Percentiles rank a stretch among this genome's conserved stretches.
Evolutionary conservation across 306 rosid genomes (phyloP).

Genomic region (Malus asiatica): DNA sequence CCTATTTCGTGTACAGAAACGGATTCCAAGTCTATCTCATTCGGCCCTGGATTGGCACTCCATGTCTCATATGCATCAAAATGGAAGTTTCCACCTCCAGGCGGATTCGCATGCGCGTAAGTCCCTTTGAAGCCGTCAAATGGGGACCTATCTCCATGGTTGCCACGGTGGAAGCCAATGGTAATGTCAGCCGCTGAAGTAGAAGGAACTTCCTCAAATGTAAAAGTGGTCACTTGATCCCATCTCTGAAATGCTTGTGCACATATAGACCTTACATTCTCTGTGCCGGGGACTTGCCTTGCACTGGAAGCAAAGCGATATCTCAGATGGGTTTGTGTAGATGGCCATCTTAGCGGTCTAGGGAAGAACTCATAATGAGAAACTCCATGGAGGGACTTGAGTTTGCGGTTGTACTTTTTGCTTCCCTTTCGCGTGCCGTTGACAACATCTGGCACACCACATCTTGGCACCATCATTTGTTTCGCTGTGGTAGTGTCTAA

Average conservation of each 20-base stretch:
- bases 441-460: conserved; percentile 9
- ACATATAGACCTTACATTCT: neutral
- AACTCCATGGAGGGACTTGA: neutral
- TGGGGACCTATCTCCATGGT: conserved; percentile 4
- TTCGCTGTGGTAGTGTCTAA: conserved; percentile 8
- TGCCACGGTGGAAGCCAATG: conserved; percentile 16
- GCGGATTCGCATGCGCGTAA: conserved; percentile 13
- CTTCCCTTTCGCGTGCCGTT: neutral
- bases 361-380: neutral
- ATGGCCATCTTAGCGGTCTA: conserved; percentile 11
- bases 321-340: neutral
- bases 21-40: conserved; percentile 7
- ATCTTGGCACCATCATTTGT: conserved; percentile 19
- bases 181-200: conserved; percentile 6
- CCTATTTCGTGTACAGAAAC: conserved; percentile 9
- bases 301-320: neutral
- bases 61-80: conserved; percentile 16
- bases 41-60: neutral
- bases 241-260: conserved; percentile 10
- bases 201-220: neutral
- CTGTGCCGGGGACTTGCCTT: neutral
- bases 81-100: conserved; percentile 17
- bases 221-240: conserved; percentile 5
- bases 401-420: neutral
- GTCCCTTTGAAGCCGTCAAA: conserved; percentile 9